phyloP scores from a whole-genome alignment of 2,329 filamentous ascomycete species.

The Aspergillus clavatus region DNA sequence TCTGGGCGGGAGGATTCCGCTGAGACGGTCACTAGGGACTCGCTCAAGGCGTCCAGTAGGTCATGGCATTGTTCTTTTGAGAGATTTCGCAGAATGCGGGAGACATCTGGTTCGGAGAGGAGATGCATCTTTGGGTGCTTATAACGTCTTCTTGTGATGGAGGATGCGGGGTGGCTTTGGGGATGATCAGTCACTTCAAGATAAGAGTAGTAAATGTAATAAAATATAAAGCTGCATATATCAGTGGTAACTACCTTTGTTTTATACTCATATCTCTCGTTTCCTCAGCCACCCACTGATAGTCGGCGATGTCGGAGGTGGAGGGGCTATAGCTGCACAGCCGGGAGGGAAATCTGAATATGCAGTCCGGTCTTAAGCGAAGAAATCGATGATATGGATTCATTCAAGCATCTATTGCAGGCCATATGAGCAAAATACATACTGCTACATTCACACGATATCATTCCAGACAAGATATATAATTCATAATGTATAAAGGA shows the following conservation, averaged over 20 bases:
- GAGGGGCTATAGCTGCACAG: not conserved
- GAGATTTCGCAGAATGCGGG: conserved; percentile 30
- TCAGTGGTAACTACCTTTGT: too few species aligned
- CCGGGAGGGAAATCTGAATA: not conserved
- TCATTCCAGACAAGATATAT: too few species aligned
- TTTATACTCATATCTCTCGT: too few species aligned
- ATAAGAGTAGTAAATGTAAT: not conserved
- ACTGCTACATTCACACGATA: too few species aligned
- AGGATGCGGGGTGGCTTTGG: too few species aligned
- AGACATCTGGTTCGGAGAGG: conserved; percentile 31
- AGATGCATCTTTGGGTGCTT: conserved; percentile 36
- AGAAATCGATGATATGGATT: too few species aligned
- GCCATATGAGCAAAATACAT: too few species aligned
- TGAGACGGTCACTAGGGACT: conserved; percentile 31
- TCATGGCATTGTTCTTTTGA: conserved; percentile 29
- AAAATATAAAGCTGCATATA: not conserved
- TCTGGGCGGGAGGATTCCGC: conserved; percentile 21
- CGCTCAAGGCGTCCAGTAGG: conserved; percentile 35
- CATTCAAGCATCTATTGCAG: too few species aligned
- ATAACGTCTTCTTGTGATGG: too few species aligned
- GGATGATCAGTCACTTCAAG: not conserved
- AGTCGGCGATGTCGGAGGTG: conserved; percentile 8
- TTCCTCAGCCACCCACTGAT: not conserved
- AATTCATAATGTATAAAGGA: too few species aligned
- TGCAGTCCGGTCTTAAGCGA: conserved; percentile 1